Base-by-base conservation (phyloP, 495 filamentous ascomycete species). In the Penicillium paxilli region DNA sequence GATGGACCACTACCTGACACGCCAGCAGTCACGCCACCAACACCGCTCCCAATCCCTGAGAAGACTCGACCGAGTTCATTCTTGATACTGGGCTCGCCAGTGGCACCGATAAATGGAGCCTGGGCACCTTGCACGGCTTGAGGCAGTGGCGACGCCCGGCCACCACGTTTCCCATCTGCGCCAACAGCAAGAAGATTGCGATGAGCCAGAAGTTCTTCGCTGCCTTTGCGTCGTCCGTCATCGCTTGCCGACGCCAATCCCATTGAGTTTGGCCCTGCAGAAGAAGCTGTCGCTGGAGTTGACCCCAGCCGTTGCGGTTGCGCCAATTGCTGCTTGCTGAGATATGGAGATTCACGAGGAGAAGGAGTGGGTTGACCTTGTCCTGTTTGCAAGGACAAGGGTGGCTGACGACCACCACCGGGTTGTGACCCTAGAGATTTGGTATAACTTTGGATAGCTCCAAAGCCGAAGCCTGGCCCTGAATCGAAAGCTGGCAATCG, bases 121-220 rank as follows among this genome's bases (percentile, higher is more conserved):
- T 95, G 91, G 5, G 90, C 92, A 16, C 92, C 92, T 63, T 96
- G 92, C 3, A 96, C 92, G 9, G 92, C 91, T 70, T 96, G 92
- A 5, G 92, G 92, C 14, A 96, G 74, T 0, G 92, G 92, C 20
- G 92, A 96, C n/a, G 75, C 71, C 23, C 77, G 78, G 0, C 80
- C 77, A n/a, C 70, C 63, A 20, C 75, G 69, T 54, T 77, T 79
- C 22, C 66, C 70, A 45, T 80, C 74, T n/a, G 70, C 55, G 22
- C 72, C 65, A 11, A 80, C 62, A 1, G 73, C 66, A 25, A 81
- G 71, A 19, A 79, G 65, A 55, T 62, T 78, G 28, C 77, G 69
- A 51, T 74, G 75, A 19, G 77, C 73, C 9, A 71, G 48, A 21
- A 74, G 63, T 35, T 86, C 79, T 33, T 85, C 80, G 49, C 87